Evolutionary conservation across 176 grass and related monocot genomes (phyloP), one percentile per base, ranked within the genome.

Genomic region (Avena eriantha): DNA sequence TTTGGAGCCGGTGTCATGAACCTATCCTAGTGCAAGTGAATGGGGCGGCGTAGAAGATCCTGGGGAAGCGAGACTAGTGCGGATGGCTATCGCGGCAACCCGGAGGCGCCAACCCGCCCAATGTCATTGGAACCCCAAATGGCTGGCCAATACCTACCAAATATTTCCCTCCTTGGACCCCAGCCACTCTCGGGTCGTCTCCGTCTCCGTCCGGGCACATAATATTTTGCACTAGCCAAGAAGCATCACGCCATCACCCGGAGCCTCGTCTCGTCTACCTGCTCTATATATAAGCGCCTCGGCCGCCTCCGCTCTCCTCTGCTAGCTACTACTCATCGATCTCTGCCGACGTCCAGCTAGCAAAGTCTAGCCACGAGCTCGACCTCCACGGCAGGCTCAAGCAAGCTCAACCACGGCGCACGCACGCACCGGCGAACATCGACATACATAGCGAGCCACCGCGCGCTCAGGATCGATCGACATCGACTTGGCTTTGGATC

Each of bases 101-200:
- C 81, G 89, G 49, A 33, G 85, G 76, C 89, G 85, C 84, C 84
- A 76, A 71, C n/a, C n/a, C 66, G 80, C 85, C 89, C 56, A 76
- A 69, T 80, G 81, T 87, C 81, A 84, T 76, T 46, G 89, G 81
- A 90, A 75, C 36, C 34, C 76, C 57, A 61, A 60, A 29, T 29
- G 29, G 29, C 29, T 69, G 34, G 3, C 24, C 47, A 76, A 50
- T 41, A 76, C 82, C 56, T 50, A 76, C 71, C 71, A 66, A 56
- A 84, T 23, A 72, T 72, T 43, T 83, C 80, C 35, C 31, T 43
- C 26, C 47, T 56, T 5, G 66, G 66, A 19, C 81, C 67, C 85
- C 85, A 39, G 5, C 55, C 72, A 89, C n/a, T n/a, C 75, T 71
- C 69, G 66, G 17, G 51, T 39, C 36, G 36, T 39, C 36, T n/a